Conservation (phyloP, 2,329 filamentous ascomycete genomes). For the Colletotrichum sp. region DNA sequence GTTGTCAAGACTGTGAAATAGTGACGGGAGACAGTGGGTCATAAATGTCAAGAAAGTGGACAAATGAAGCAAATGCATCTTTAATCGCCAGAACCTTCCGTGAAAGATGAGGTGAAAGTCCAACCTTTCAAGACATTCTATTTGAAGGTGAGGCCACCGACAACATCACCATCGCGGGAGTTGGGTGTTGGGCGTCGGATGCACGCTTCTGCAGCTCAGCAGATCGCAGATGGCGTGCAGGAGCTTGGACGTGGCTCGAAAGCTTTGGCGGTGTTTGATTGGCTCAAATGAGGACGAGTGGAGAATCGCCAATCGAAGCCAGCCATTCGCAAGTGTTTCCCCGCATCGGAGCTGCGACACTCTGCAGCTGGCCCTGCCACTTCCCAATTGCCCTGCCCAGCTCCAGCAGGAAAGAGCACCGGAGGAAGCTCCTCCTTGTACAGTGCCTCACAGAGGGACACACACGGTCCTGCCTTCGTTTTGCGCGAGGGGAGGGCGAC, state of each 20-base stretch:
- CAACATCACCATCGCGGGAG: neutral
- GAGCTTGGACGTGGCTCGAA: constrained; percentile 7
- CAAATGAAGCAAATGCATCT: neutral
- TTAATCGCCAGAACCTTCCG: neutral
- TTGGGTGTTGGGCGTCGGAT: neutral
- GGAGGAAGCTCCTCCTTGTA: neutral
- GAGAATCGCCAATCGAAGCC: neutral
- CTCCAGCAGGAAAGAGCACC: neutral
- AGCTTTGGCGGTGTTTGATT: neutral
- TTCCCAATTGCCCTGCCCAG: neutral
- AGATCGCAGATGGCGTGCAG: constrained; percentile 20
- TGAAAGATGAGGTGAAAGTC: neutral
- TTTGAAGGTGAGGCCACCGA: neutral
- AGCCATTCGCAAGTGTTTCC: constrained; percentile 7
- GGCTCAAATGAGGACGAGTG: neutral
- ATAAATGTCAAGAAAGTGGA: fast-evolving
- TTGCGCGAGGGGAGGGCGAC: neutral
- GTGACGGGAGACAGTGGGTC: fast-evolving
- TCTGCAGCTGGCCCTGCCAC: neutral
- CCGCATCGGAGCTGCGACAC: constrained; percentile 11
- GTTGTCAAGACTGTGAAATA: neutral
- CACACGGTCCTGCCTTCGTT: neutral
- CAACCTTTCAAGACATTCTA: fast-evolving
- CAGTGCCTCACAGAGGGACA: neutral
- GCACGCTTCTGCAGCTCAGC: neutral